Percentiles rank a stretch among this genome's conserved stretches.
Evolutionary conservation across 1,284 basidiomycete species (phyloP).

Genomic region (Ustilago bromivora): DNA sequence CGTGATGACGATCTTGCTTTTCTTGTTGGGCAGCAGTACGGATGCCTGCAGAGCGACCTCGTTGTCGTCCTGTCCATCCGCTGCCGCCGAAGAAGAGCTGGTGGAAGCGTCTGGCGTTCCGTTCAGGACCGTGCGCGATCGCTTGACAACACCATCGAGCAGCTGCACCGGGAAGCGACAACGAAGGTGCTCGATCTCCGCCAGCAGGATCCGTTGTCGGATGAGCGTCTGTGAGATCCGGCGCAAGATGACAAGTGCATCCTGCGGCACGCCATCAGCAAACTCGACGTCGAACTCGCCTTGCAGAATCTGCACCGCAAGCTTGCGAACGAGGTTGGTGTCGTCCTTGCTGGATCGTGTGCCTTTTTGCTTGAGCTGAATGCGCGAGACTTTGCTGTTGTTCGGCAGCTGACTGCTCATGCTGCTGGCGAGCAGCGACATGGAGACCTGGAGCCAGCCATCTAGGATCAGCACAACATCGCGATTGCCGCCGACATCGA

Average conservation of each 20-base stretch:
- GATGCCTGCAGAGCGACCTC: slow-evolving; percentile 49
- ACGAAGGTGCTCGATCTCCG: slow-evolving; percentile 56
- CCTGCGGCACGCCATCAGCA: slow-evolving; percentile 34
- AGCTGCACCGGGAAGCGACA: slow-evolving; percentile 54
- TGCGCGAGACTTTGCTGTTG: slow-evolving; percentile 46
- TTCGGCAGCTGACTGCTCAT: slow-evolving; percentile 25
- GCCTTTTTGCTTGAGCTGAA: slow-evolving; percentile 50
- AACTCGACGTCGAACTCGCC: slow-evolving; percentile 47
- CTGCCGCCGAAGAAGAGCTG: slow-evolving; percentile 15
- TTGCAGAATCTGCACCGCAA: slow-evolving; percentile 41
- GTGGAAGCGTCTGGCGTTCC: slow-evolving; percentile 28
- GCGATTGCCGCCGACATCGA: slow-evolving; percentile 23
- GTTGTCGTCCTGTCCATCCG: slow-evolving; percentile 8
- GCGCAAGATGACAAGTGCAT: slow-evolving; percentile 49
- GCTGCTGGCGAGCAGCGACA: slow-evolving; percentile 45
- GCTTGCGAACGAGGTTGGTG: slow-evolving; percentile 43
- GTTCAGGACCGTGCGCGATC: slow-evolving; percentile 17
- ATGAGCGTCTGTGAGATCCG: slow-evolving; percentile 47
- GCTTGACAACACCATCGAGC: slow-evolving; percentile 22
- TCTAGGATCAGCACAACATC: slow-evolving; percentile 55
- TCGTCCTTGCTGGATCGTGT: slow-evolving; percentile 30
- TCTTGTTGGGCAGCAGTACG: slow-evolving; percentile 44
- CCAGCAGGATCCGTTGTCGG: slow-evolving; percentile 44
- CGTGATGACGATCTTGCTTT: slow-evolving; percentile 54
- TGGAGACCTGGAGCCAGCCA: slow-evolving; percentile 49